phyloP scores from a whole-genome alignment of 2,329 filamentous ascomycete genomes.

The Niveomyces coronatus region DNA sequence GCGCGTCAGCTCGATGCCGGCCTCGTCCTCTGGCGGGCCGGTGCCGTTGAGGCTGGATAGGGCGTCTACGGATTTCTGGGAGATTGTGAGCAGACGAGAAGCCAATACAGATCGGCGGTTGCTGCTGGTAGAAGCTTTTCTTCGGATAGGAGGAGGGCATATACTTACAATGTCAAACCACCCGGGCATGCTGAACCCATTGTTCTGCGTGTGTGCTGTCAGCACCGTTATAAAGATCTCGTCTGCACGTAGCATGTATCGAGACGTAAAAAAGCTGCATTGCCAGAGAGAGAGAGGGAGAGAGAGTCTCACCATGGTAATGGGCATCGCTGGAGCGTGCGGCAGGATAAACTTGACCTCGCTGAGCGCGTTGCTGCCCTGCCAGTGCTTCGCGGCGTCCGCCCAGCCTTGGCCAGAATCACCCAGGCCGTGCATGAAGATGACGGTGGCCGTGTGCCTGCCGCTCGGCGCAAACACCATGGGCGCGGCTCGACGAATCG shows the following conservation, averaged over 20 bases:
- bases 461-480: constrained; percentile 70
- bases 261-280: too few relatives aligned
- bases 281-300: not conserved
- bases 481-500: constrained; percentile 30
- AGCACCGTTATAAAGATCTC: not conserved
- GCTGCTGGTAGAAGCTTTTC: not conserved
- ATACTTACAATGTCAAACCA: constrained; percentile 69
- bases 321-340: constrained; percentile 76
- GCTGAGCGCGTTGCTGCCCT: constrained; percentile 65
- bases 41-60: constrained; percentile 20
- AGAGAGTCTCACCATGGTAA: constrained; percentile 44
- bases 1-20: constrained; percentile 62
- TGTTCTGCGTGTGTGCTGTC: constrained; percentile 41
- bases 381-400: constrained; percentile 78
- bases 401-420: constrained; percentile 75
- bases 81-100: not conserved
- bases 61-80: constrained; percentile 25
- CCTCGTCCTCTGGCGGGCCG: constrained; percentile 47
- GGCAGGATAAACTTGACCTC: constrained; percentile 93
- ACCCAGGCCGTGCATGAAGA: constrained; percentile 86
- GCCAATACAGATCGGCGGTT: too few relatives aligned
- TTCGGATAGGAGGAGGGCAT: too few relatives aligned
- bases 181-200: constrained; percentile 71
- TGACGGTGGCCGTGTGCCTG: constrained; percentile 87
- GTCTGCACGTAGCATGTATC: too few relatives aligned